Conservation (phyloP, 208 protist species). For the Trypanosoma cruzi region DNA sequence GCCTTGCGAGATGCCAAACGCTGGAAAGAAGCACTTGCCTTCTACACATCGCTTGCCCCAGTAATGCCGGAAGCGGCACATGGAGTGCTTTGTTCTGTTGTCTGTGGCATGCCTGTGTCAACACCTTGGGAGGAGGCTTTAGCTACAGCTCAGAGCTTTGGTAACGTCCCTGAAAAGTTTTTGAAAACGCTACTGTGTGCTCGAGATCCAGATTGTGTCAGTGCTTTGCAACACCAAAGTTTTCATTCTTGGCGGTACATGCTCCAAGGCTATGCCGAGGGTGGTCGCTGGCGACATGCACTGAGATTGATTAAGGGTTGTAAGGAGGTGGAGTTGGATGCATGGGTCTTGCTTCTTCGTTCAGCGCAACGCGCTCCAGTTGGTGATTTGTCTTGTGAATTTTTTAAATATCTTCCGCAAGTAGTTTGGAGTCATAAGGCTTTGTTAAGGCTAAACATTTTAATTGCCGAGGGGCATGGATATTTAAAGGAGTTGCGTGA, state of each 20-base stretch:
- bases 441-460: conserved; percentile 23
- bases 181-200: conserved; percentile 24
- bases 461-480: conserved; percentile 30
- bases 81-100: conserved; percentile 35
- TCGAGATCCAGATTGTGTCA: conserved; percentile 13
- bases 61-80: conserved; percentile 37
- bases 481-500: conserved; percentile 17
- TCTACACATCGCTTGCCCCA: conserved; percentile 40
- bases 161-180: conserved; percentile 31
- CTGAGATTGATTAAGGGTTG: conserved; percentile 9
- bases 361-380: conserved; percentile 27
- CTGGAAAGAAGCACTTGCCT: conserved; percentile 61
- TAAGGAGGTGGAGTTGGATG: conserved; percentile 2
- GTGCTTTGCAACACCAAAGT: not conserved
- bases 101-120: conserved; percentile 44
- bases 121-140: conserved; percentile 56
- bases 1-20: conserved; percentile 49
- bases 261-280: conserved; percentile 32
- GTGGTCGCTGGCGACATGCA: conserved; percentile 31
- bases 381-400: conserved; percentile 21
- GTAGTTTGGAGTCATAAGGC: conserved; percentile 10
- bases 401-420: conserved; percentile 23
- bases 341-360: conserved; percentile 25
- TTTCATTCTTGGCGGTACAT: conserved; percentile 24
- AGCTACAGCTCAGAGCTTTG: conserved; percentile 10